Conservation (phyloP, 1,284 basidiomycete genomes). For the Irpex sp. region DNA sequence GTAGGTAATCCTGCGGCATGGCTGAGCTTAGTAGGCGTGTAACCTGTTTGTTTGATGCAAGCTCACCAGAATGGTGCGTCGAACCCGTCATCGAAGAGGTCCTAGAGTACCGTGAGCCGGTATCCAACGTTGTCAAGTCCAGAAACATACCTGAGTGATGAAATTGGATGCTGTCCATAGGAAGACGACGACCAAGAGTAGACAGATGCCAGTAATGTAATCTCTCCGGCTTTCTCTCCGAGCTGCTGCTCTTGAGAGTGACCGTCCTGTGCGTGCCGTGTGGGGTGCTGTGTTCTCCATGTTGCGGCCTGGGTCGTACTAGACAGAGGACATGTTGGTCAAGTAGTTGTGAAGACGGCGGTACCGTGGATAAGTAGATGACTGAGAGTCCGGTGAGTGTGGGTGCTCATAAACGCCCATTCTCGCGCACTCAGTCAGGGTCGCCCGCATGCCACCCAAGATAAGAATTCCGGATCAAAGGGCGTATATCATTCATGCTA, state of each 20-base stretch:
- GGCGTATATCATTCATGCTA: neutral
- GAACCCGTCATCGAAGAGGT: constrained; percentile 68
- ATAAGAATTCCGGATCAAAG: neutral
- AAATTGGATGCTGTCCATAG: constrained; percentile 85
- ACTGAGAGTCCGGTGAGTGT: neutral
- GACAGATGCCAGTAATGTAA: constrained; percentile 67
- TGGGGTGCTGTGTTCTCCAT: neutral
- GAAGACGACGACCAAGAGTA: constrained; percentile 78
- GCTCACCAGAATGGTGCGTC: constrained; percentile 80
- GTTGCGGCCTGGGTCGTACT: neutral
- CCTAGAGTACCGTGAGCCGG: constrained; percentile 34
- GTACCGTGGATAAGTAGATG: neutral
- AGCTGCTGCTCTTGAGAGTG: neutral
- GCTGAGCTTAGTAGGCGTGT: neutral
- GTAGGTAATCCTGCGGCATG: constrained; percentile 68
- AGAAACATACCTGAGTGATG: constrained; percentile 62
- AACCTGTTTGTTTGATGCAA: neutral
- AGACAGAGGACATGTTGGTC: neutral
- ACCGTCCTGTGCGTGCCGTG: neutral
- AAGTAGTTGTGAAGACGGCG: neutral
- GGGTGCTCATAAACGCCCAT: constrained; percentile 2
- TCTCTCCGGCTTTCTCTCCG: constrained; percentile 30
- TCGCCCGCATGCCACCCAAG: neutral
- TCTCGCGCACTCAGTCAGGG: neutral
- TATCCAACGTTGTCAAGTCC: neutral